A percentile compares a stretch with the other conserved stretches of the same genome.
phyloP scores from a whole-genome alignment of 139 green algal species.

The Volvox africanus region DNA sequence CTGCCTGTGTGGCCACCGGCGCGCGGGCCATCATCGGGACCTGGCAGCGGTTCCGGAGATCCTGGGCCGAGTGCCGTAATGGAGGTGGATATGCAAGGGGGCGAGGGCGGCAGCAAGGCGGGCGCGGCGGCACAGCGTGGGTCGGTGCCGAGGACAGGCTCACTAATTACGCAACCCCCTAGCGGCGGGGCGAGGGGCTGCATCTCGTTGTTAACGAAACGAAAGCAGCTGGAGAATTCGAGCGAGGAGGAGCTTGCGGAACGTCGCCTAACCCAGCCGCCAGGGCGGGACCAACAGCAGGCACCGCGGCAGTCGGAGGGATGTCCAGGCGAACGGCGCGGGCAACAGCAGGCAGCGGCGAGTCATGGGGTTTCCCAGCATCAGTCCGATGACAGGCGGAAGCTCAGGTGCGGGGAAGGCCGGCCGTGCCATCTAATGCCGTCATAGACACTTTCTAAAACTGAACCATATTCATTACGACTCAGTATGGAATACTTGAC shows the following conservation, averaged over 20 bases:
- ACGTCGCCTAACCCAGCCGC: background rate
- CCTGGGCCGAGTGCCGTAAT: background rate
- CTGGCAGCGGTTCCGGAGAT: background rate
- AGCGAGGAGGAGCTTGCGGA: background rate
- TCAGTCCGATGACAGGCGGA: background rate
- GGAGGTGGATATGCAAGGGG: background rate
- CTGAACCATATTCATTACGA: too few species aligned
- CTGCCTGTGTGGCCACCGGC: slow-evolving; percentile 16
- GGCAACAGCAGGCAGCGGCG: background rate
- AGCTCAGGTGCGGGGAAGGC: background rate
- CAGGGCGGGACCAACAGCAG: background rate
- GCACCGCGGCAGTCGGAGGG: background rate
- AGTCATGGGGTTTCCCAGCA: background rate
- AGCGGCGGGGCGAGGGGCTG: background rate
- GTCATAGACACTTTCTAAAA: too few species aligned
- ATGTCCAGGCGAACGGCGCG: background rate
- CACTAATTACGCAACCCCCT: background rate
- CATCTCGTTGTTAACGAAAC: background rate
- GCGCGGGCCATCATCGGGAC: background rate
- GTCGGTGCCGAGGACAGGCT: background rate
- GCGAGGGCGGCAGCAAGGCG: background rate
- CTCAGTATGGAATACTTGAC: too few species aligned
- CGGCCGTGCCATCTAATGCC: too few species aligned
- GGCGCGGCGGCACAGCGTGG: background rate
- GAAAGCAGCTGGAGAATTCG: background rate